These are phyloP conservation scores for Tuctoria greenei DNA, from an alignment of 176 grass and related monocot genomes.

Conservation along the genomic window DNA sequence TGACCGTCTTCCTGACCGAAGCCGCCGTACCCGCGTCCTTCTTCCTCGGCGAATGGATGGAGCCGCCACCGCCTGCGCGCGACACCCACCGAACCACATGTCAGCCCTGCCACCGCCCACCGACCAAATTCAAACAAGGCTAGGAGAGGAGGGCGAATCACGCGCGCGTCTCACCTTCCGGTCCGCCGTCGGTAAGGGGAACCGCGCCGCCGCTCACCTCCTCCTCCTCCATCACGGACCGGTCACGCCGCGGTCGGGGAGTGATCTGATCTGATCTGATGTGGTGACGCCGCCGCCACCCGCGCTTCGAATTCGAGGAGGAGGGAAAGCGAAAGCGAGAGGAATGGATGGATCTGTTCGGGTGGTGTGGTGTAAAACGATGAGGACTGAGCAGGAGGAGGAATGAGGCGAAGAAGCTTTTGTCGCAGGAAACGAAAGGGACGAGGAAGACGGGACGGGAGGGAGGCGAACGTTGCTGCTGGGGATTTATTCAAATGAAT, in stretches of 20 bases:
- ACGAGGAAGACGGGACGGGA: background rate
- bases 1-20: conserved; percentile 43
- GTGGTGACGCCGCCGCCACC: background rate
- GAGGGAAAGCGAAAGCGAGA: background rate
- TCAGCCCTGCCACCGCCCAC: too few relatives aligned
- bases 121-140: background rate
- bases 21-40: background rate
- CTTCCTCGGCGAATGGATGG: background rate
- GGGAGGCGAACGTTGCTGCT: conserved; percentile 20
- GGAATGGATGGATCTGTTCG: background rate
- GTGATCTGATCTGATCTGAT: background rate
- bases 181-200: background rate
- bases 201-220: background rate
- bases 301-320: background rate
- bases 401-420: too few relatives aligned
- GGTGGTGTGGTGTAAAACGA: background rate
- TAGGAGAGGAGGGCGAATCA: background rate
- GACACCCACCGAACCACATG: background rate
- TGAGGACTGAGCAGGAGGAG: too few relatives aligned
- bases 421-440: background rate
- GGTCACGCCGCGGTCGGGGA: too few relatives aligned
- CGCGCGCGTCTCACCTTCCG: background rate
- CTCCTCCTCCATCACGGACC: background rate
- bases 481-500: conserved; percentile 3
- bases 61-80: background rate